Percentiles rank a stretch among this genome's conserved stretches.
Evolutionary conservation across 2,329 filamentous ascomycete species (phyloP).

Genomic region (Microcera coccophila): DNA sequence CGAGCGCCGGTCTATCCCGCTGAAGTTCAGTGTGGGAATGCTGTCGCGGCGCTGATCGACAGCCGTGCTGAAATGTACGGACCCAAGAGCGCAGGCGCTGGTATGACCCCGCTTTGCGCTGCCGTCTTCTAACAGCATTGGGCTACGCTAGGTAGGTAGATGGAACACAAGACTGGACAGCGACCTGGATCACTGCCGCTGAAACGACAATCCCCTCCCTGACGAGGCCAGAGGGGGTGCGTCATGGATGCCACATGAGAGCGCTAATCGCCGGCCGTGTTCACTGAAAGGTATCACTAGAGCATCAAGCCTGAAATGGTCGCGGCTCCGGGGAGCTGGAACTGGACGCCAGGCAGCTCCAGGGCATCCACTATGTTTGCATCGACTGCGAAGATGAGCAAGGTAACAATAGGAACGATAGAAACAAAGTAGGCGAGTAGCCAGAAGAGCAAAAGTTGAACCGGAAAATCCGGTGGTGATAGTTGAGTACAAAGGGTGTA

Average conservation of each 20-base stretch:
- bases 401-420: conserved; percentile 2
- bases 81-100: conserved; percentile 26
- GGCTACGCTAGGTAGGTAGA: conserved; percentile 18
- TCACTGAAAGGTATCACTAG: conserved; percentile 24
- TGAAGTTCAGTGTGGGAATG: neutral
- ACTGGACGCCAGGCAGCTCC: conserved; percentile 8
- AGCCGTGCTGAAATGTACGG: conserved; percentile 29
- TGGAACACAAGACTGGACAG: conserved; percentile 1
- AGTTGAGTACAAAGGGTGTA: conserved; percentile 23
- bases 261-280: conserved; percentile 22
- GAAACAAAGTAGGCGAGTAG: conserved; percentile 1
- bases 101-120: conserved; percentile 26
- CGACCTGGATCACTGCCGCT: neutral
- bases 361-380: conserved; percentile 15
- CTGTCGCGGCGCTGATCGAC: neutral
- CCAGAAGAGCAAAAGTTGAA: conserved; percentile 6
- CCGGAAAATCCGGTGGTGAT: conserved; percentile 10
- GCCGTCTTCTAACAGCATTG: conserved; percentile 20
- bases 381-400: conserved; percentile 9
- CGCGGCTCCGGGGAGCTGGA: conserved; percentile 10
- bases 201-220: conserved; percentile 10
- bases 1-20: conserved; percentile 3
- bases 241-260: conserved; percentile 17
- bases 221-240: conserved; percentile 19
- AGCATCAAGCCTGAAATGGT: conserved; percentile 20